Conservation (phyloP, 1,139 yeast genomes). For the Geotrichum reessii region DNA sequence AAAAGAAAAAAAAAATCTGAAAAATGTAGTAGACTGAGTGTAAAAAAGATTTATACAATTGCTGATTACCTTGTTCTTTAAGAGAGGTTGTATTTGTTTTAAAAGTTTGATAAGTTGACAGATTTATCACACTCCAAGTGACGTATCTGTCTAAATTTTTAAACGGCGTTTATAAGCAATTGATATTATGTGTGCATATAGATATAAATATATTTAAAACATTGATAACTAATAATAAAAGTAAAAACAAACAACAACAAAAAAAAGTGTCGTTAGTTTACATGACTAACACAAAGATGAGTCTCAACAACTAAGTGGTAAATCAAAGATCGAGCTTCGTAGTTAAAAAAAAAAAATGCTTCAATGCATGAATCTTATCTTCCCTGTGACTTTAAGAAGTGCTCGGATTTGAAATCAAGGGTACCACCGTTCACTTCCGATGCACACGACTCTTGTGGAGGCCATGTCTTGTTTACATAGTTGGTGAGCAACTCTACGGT, state of each 20-base stretch:
- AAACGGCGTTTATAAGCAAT: too few relatives aligned
- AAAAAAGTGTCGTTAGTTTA: too few relatives aligned
- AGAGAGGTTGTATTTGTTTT: neutral
- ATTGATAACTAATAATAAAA: too few relatives aligned
- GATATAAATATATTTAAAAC: too few relatives aligned
- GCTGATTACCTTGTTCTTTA: neutral
- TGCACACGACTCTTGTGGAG: neutral
- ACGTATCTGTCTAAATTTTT: neutral
- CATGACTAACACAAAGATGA: too few relatives aligned
- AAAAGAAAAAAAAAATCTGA: neutral
- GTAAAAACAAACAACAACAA: too few relatives aligned
- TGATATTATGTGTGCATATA: too few relatives aligned
- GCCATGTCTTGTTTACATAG: conserved; percentile 14
- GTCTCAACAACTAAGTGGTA: too few relatives aligned
- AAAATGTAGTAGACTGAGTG: neutral
- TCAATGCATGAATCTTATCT: neutral
- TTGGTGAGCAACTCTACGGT: conserved; percentile 23
- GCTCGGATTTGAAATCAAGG: neutral
- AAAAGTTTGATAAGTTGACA: neutral
- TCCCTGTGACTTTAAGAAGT: neutral
- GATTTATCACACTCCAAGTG: neutral
- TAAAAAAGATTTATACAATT: neutral
- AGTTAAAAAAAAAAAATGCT: neutral
- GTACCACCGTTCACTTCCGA: neutral
- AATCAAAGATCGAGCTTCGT: too few relatives aligned